Evolutionary conservation across 768 basidiomycete species (phyloP).

Genomic region (Mycena polygramma): DNA sequence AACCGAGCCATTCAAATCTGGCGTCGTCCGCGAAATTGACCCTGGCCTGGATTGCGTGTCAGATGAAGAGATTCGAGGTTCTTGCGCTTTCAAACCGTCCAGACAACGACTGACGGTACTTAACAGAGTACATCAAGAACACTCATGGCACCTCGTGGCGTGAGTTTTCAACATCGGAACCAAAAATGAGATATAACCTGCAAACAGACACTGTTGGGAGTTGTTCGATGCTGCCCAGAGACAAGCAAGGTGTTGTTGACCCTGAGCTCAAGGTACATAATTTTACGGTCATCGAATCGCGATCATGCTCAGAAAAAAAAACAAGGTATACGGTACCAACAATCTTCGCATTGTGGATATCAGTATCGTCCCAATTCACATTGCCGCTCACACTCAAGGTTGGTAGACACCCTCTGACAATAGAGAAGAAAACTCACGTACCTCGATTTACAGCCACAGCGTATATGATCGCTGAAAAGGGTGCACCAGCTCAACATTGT

Average conservation of each 20-base stretch:
- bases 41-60: conserved; percentile 49
- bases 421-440: neutral
- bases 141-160: conserved; percentile 43
- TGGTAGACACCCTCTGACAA: conserved; percentile 1
- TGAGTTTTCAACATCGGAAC: conserved; percentile 25
- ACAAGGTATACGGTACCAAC: conserved; percentile 67
- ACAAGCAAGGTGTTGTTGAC: conserved; percentile 67
- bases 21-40: conserved; percentile 42
- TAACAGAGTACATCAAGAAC: conserved; percentile 38
- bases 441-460: conserved; percentile 49
- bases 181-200: neutral
- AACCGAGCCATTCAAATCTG: conserved; percentile 41
- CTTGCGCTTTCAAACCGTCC: neutral
- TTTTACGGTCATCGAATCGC: too few relatives aligned
- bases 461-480: conserved; percentile 64
- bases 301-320: neutral
- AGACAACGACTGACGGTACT: neutral
- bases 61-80: conserved; percentile 52
- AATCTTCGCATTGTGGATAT: conserved; percentile 56
- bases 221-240: conserved; percentile 66
- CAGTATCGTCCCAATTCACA: conserved; percentile 28
- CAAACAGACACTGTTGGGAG: conserved; percentile 60
- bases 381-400: conserved; percentile 32
- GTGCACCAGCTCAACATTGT: conserved; percentile 38
- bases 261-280: conserved; percentile 54